phyloP scores from a whole-genome alignment of 345 rosid genomes.

The Corymbia maculata region DNA sequence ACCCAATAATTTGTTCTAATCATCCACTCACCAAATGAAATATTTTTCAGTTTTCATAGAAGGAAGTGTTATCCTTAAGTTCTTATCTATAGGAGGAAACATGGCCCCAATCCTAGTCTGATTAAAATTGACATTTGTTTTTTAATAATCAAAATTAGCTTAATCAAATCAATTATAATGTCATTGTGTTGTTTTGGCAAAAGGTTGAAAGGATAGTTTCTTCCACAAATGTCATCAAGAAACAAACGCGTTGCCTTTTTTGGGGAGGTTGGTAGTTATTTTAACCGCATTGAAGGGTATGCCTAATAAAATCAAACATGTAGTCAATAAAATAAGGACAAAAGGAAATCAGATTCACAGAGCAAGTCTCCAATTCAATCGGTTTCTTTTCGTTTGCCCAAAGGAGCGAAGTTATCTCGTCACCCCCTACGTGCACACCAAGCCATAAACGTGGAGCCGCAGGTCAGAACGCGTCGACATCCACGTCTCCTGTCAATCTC shows the following conservation, averaged over 20 bases:
- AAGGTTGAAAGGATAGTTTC: too few relatives aligned
- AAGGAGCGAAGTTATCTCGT: neutral
- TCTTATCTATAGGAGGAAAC: neutral
- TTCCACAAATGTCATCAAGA: too few relatives aligned
- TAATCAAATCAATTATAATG: neutral
- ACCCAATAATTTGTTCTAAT: too few relatives aligned
- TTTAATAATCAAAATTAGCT: neutral
- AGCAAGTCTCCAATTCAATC: neutral
- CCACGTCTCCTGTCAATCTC: neutral
- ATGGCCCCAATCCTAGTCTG: neutral
- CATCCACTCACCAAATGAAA: too few relatives aligned
- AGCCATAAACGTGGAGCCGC: neutral
- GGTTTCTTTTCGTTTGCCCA: neutral
- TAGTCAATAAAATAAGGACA: neutral
- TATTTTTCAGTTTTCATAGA: too few relatives aligned
- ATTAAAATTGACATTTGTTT: too few relatives aligned
- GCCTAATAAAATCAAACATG: neutral
- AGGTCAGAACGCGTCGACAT: neutral
- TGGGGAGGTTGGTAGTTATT: too few relatives aligned
- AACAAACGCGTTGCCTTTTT: too few relatives aligned
- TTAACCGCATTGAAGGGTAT: neutral
- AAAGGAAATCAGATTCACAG: neutral
- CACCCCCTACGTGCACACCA: neutral
- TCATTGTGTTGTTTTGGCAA: rapidly evolving
- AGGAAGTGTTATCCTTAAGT: neutral